Base-by-base conservation (phyloP, 139 green algal species). In the Tetraselmis chui region DNA sequence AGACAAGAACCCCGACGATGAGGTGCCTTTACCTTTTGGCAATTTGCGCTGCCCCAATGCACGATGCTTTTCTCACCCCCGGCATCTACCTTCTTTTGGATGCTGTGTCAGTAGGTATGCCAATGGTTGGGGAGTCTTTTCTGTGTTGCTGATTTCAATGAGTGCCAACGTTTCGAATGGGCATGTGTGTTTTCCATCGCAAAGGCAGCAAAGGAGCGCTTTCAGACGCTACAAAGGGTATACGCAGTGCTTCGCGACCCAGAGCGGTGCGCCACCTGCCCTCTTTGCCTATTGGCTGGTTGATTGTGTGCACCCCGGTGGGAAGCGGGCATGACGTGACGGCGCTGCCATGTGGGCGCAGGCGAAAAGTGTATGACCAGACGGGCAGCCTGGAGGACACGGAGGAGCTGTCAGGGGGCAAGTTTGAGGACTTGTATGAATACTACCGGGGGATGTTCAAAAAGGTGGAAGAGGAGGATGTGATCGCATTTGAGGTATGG, bases 181-280 rank as follows among this genome's bases (percentile, higher is more conserved):
- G n/a, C n/a, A n/a, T n/a, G n/a, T n/a, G n/a, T n/a, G n/a, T n/a
- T n/a, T n/a, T n/a, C n/a, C n/a, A n/a, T n/a, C n/a, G n/a, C n/a
- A n/a, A n/a, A 94, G 91, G 91, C 92, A 5, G 89, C 92, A 0
- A 88, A 89, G 0, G 84, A 84, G 0, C 94, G 92, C 31, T 99
- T 99, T 83, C 95, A 98, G 84, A 89, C 88, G 0, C 85, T 99
- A 83, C 95, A 99, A 79, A 89, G 91, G 23, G 86, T 98, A 30
- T 99, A 97, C 82, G 86, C 80, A 0, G 89, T 99, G 1, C 84
- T 99, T 2, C 87, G 90, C 26, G 91, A 98, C 82, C 79, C 89
- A 23, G 91, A 97, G 28, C 98, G 93, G 93, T 95, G 74, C 88
- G 11, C 45, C 45, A 5, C 45, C 45, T 18, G 11, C 45, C 45